Evolutionary conservation across 352 stramenopile genomes (phyloP).

Genomic region (Aphanomyces astaci): DNA sequence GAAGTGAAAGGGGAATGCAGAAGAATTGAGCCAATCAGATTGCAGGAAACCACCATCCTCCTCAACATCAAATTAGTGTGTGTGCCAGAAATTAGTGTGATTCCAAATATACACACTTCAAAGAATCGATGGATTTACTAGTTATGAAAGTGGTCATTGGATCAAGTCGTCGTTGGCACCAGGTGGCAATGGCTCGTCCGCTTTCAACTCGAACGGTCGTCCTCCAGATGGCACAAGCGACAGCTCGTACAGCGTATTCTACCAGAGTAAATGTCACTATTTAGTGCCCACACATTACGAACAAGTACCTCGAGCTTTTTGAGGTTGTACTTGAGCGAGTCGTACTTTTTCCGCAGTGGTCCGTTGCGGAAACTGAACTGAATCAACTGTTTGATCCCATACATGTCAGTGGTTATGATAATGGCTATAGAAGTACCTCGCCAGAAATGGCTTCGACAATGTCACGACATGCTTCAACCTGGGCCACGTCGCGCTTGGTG

Average conservation of each 20-base stretch:
- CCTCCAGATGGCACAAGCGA: conserved; percentile 59
- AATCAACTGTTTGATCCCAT: conserved; percentile 62
- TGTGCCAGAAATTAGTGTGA: too few relatives aligned
- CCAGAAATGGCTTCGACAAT: conserved; percentile 85
- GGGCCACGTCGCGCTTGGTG: conserved; percentile 70
- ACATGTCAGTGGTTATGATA: not conserved
- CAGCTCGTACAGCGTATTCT: conserved; percentile 92
- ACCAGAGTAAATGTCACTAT: not conserved
- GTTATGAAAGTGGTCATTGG: too few relatives aligned
- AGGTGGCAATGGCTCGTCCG: too few relatives aligned
- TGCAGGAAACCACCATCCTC: too few relatives aligned
- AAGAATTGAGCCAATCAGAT: too few relatives aligned
- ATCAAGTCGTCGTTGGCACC: not conserved
- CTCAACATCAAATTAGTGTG: too few relatives aligned
- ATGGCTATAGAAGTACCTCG: conserved; percentile 32
- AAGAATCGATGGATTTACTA: too few relatives aligned
- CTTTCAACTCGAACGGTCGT: not conserved
- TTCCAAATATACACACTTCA: too few relatives aligned
- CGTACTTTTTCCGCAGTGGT: conserved; percentile 87
- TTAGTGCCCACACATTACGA: not conserved
- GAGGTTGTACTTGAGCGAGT: conserved; percentile 93
- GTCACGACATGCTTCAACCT: conserved; percentile 69
- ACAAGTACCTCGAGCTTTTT: conserved; percentile 81
- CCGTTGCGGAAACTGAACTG: conserved; percentile 95
- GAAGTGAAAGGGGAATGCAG: not conserved